Percentiles rank a stretch among this genome's conserved stretches.
Conservation (phyloP, 352 stramenopile genomes). For the Ophiocytium majus region DNA sequence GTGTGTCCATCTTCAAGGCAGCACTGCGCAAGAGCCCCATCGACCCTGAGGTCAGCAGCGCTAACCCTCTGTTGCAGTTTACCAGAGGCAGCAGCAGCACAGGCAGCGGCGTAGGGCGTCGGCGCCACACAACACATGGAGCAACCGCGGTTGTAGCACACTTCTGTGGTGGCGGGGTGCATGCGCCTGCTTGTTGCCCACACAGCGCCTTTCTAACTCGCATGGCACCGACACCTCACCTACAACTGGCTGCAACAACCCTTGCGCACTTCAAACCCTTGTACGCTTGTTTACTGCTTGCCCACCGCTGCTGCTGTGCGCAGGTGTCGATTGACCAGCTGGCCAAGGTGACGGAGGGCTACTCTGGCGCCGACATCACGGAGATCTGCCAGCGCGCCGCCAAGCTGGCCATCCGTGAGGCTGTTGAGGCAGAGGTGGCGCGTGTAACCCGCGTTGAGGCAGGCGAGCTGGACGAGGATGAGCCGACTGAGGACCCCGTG, state of each 20-base stretch:
- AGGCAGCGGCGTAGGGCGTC: background rate
- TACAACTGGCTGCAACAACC: no score
- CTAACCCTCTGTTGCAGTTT: background rate
- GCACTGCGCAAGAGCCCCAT: conserved; percentile 75
- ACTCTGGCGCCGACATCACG: conserved; percentile 96
- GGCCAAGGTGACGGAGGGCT: background rate
- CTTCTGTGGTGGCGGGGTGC: no score
- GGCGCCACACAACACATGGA: no score
- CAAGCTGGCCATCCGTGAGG: conserved; percentile 97
- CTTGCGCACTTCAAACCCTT: no score
- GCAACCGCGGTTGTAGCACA: no score
- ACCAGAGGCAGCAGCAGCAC: background rate
- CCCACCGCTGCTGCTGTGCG: background rate
- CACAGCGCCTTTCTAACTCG: no score
- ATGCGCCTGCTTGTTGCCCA: no score
- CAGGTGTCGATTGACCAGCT: conserved; percentile 16
- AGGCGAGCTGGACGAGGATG: conserved; percentile 12
- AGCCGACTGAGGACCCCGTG: background rate
- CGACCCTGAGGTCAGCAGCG: conserved; percentile 62
- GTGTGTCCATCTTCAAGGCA: conserved; percentile 75
- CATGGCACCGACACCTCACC: no score
- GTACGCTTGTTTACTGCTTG: no score
- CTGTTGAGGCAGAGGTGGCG: conserved; percentile 14
- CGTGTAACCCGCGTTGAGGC: background rate
- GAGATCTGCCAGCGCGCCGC: conserved; percentile 99